Conservation (phyloP, 1,139 yeast genomes). For the Zygosaccharomyces sapae region DNA sequence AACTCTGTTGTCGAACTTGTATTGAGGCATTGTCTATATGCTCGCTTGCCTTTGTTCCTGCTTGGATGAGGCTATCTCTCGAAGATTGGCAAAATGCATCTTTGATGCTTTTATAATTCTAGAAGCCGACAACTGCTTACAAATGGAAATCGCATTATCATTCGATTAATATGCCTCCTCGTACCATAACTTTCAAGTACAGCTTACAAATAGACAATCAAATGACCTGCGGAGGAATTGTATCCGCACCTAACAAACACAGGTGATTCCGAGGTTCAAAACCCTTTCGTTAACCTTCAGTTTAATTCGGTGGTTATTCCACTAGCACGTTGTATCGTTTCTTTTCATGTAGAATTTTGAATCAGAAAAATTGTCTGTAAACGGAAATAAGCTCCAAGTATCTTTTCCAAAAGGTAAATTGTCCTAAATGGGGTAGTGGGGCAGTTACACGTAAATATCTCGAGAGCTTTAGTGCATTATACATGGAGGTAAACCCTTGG, state of each 20-base stretch:
- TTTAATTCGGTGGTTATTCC: not conserved
- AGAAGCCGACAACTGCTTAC: not conserved
- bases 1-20: conserved; percentile 9
- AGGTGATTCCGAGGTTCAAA: too few species aligned
- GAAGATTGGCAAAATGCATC: not conserved
- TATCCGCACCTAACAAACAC: too few species aligned
- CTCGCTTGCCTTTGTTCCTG: too few species aligned
- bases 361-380: not conserved
- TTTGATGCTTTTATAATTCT: not conserved
- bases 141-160: not conserved
- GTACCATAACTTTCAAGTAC: too few species aligned
- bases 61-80: too few species aligned
- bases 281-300: not conserved
- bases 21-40: not conserved
- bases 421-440: not conserved
- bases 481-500: not conserved
- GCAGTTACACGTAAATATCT: not conserved
- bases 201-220: not conserved
- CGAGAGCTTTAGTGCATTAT: not conserved
- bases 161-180: too few species aligned
- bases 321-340: not conserved
- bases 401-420: not conserved
- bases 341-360: not conserved
- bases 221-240: too few species aligned
- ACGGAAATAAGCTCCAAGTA: not conserved